A percentile compares a stretch with the other conserved stretches of the same genome.
Conservation (phyloP, 1,139 yeast genomes). For the Lodderomyces elongisporus region DNA sequence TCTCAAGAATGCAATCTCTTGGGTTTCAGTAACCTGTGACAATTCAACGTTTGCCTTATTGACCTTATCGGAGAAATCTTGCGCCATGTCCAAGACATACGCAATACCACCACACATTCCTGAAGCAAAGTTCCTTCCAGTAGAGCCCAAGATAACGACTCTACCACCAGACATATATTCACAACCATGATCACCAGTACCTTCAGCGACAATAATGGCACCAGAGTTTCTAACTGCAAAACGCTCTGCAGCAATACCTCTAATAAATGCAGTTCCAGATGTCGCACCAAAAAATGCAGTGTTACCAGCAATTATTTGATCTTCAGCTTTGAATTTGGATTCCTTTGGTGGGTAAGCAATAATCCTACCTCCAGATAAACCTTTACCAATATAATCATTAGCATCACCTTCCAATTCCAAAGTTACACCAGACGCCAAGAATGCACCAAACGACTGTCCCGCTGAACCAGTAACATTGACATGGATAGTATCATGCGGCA, state of each 20-base stretch:
- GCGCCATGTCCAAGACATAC: constrained; percentile 91
- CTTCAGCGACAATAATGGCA: constrained; percentile 94
- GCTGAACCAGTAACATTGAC: constrained; percentile 91
- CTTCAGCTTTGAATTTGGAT: constrained; percentile 86
- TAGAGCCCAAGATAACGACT: constrained; percentile 83
- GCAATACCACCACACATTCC: constrained; percentile 99
- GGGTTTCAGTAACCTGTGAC: constrained; percentile 71
- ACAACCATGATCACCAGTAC: constrained; percentile 98
- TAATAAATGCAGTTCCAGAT: constrained; percentile 85
- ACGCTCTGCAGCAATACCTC: constrained; percentile 98
- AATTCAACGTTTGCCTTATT: constrained; percentile 82
- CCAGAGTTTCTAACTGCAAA: constrained; percentile 98
- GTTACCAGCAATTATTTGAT: constrained; percentile 94
- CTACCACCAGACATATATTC: constrained; percentile 99
- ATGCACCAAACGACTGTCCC: constrained; percentile 98
- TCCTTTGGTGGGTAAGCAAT: constrained; percentile 87
- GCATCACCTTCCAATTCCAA: constrained; percentile 96
- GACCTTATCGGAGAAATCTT: constrained; percentile 78
- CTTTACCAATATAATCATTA: constrained; percentile 97
- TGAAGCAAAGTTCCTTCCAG: constrained; percentile 96
- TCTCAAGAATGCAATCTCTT: constrained; percentile 90
- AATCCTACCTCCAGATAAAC: constrained; percentile 91
- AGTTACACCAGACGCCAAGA: constrained; percentile 92
- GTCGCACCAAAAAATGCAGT: constrained; percentile 98
- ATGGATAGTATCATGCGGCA: constrained; percentile 94